Conservation (phyloP, 805 yeast species). For the Hanseniaspora vineae region DNA sequence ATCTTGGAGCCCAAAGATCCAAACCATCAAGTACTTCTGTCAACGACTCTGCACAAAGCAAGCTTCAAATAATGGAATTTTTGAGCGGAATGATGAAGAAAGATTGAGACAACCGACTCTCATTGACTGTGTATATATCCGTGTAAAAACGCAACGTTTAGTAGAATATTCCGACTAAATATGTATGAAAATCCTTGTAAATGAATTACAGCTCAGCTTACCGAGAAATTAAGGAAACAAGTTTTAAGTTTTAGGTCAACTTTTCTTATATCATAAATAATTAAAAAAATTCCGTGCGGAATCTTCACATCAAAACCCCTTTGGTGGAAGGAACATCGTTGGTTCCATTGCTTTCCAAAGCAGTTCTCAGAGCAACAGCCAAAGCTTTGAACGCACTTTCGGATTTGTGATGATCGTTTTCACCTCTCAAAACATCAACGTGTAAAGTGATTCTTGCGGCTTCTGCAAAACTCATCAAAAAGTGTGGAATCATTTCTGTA, state of each 20-base stretch:
- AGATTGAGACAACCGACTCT: no score
- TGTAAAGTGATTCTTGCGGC: constrained; percentile 85
- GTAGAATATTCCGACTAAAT: no score
- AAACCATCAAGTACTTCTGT: constrained; percentile 1
- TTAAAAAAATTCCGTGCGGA: no score
- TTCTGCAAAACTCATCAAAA: constrained; percentile 85
- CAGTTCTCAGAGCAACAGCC: constrained; percentile 84
- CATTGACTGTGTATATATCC: no score
- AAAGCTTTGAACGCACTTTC: constrained; percentile 94
- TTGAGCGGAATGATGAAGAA: constrained; percentile 6
- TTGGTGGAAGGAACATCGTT: constrained; percentile 93
- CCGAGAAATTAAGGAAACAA: no score
- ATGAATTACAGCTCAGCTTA: no score
- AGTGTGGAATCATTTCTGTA: constrained; percentile 97
- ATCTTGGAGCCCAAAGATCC: background rate
- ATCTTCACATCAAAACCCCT: constrained; percentile 63
- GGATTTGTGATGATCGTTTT: constrained; percentile 91
- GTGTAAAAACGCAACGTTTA: no score
- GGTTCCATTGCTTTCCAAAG: constrained; percentile 69
- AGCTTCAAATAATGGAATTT: background rate
- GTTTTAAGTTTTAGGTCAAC: no score
- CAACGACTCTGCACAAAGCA: background rate
- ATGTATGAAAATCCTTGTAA: no score
- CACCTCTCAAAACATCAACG: constrained; percentile 87
- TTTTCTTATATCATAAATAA: no score